Base-by-base conservation (phyloP, 495 filamentous ascomycete species). In the Penicillium goetzii region DNA sequence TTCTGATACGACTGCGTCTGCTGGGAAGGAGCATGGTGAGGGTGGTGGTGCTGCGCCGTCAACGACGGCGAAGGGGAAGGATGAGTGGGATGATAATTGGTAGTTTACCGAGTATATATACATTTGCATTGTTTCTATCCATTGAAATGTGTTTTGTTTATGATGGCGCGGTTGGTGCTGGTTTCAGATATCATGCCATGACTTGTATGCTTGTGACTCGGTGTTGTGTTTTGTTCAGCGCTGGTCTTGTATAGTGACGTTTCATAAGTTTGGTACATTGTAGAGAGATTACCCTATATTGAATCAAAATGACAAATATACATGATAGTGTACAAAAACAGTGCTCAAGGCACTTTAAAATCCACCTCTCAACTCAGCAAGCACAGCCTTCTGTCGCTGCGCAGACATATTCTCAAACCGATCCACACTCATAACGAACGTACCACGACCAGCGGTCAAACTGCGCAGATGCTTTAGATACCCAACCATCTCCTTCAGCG, bases 401-500 rank as follows among this genome's bases (percentile, higher is more conserved):
- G 87, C 82, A 49, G 85, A 86, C 76, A 99, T 91, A 72, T 84
- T 85, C 79, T 98, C 93, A 74, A 97, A 99, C 40, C 86, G 86
- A 79, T 97, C 93, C 36, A 96, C 87, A 54, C 83, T 88, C 92
- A 99, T 93, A 30, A 95, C 90, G 74, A 99, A 92, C 6, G 92
- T 91, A 28, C 96, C 96, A 30, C 95, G 83, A 0, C 96, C 96
- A 11, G 87, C 89, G 17, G 93, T 99, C 78, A 96, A 76, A 73
- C 90, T 92, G 43, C 96, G 79, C 70, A 99, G 78, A 74, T 96
- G 91, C 75, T 90, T 92, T 68, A 98, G 76, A 77, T 99, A 99
- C 34, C 94, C 92, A 55, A 97, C 90, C 93, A 98, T 97, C 75
- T 98, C 94, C 74, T 92, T 93, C 59, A 98, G 77, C 45, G 96